Evolutionary conservation across 371 early-diverging fungal genomes (phyloP).

Genomic region (Saksenaea oblongispora): DNA sequence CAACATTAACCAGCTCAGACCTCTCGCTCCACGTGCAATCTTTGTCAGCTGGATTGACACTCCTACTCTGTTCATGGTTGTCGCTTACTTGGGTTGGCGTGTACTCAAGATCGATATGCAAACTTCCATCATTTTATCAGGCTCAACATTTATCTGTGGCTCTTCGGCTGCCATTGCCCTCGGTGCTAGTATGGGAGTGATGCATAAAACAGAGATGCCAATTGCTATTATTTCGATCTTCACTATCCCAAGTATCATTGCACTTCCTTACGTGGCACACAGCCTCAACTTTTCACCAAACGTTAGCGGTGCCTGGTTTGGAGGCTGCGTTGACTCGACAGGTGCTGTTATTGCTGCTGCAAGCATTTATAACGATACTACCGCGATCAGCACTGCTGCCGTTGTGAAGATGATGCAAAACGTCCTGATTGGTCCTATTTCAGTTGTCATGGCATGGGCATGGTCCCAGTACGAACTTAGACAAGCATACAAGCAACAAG

Average conservation of each 20-base stretch:
- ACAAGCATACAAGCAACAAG: constrained; percentile 20
- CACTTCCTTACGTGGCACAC: constrained; percentile 61
- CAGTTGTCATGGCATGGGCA: constrained; percentile 58
- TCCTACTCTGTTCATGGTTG: constrained; percentile 54
- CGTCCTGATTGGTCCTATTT: constrained; percentile 61
- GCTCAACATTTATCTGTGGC: constrained; percentile 66
- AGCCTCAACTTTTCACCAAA: constrained; percentile 38
- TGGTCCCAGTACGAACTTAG: constrained; percentile 59
- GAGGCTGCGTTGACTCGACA: constrained; percentile 66
- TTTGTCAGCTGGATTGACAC: constrained; percentile 69
- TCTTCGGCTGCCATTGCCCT: constrained; percentile 67
- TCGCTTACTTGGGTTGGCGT: constrained; percentile 53
- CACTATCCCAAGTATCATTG: constrained; percentile 67
- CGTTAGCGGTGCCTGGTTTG: constrained; percentile 68
- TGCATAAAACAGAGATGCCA: constrained; percentile 59
- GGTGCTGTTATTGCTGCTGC: constrained; percentile 72
- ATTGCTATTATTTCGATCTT: constrained; percentile 69
- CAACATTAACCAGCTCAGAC: constrained; percentile 52
- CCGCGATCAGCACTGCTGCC: constrained; percentile 58
- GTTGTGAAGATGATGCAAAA: constrained; percentile 71
- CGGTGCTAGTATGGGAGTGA: constrained; percentile 57
- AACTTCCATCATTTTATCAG: constrained; percentile 63
- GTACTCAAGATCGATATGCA: constrained; percentile 59
- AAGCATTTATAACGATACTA: constrained; percentile 57
- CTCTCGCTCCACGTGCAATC: constrained; percentile 60